Evolutionary conservation across 2,329 filamentous ascomycete species (phyloP).

Genomic region (Paracorniculantispora psalliotae): DNA sequence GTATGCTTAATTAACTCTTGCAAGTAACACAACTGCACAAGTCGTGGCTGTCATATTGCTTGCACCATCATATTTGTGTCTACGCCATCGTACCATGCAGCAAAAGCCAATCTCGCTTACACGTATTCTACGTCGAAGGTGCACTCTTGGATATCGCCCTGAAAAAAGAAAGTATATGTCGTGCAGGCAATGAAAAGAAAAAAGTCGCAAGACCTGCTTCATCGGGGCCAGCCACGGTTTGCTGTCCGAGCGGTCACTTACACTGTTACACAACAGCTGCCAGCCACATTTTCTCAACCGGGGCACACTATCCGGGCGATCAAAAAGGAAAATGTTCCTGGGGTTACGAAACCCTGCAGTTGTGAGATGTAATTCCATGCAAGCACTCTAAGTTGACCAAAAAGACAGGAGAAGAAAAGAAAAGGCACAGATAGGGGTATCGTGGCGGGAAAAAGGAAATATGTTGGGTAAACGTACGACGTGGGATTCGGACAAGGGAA

Average conservation of each 20-base stretch:
- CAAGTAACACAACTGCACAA: too few relatives aligned
- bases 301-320: too few relatives aligned
- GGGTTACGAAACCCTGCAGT: too few relatives aligned
- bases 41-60: too few relatives aligned
- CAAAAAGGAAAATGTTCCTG: too few relatives aligned
- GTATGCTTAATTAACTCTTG: too few relatives aligned
- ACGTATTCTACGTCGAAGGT: background rate
- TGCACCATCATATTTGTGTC: too few relatives aligned
- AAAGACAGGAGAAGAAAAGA: background rate
- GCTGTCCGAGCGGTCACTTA: background rate
- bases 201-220: background rate
- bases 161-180: background rate
- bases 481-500: background rate
- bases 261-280: too few relatives aligned
- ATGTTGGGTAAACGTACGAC: background rate
- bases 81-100: background rate
- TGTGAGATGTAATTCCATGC: too few relatives aligned
- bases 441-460: background rate
- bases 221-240: background rate
- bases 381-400: too few relatives aligned
- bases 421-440: background rate
- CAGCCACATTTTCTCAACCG: too few relatives aligned
- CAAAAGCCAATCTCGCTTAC: background rate
- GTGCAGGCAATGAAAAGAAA: background rate
- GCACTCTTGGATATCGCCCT: background rate